Evolutionary conservation across 1,284 basidiomycete genomes (phyloP).

Genomic region (Microbotryum lychnidis-dioicae): DNA sequence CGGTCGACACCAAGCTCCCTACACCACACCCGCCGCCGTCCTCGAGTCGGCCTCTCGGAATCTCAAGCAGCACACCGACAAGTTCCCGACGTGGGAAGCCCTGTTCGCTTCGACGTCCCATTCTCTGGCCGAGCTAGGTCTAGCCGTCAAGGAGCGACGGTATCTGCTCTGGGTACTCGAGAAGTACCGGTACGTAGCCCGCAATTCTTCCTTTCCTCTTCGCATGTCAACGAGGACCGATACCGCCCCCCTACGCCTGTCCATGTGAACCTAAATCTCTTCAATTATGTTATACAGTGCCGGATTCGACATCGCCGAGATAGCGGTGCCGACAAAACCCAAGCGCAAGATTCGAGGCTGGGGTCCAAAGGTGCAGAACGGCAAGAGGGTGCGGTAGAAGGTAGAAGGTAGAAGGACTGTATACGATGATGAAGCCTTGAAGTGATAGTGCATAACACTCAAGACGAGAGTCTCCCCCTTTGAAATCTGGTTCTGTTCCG

Average conservation of each 20-base stretch:
- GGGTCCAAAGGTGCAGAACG: slow-evolving; percentile 24
- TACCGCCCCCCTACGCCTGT: neutral
- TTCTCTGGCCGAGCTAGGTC: slow-evolving; percentile 17
- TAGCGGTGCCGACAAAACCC: slow-evolving; percentile 13
- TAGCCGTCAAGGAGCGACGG: slow-evolving; percentile 16
- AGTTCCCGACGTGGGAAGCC: slow-evolving; percentile 11
- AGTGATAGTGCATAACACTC: too few relatives aligned
- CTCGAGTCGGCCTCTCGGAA: slow-evolving; percentile 10
- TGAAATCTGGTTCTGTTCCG: too few relatives aligned
- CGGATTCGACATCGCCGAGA: slow-evolving; percentile 13
- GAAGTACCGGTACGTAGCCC: slow-evolving; percentile 17
- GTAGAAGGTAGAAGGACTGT: slow-evolving; percentile 1
- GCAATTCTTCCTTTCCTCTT: too few relatives aligned
- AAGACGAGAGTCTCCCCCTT: too few relatives aligned
- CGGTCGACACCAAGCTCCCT: slow-evolving; percentile 8
- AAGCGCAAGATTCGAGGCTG: slow-evolving; percentile 23
- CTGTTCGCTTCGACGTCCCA: slow-evolving; percentile 13
- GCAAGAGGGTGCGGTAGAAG: slow-evolving; percentile 16
- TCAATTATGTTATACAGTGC: slow-evolving; percentile 7
- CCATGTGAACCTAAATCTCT: neutral
- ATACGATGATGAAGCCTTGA: too few relatives aligned
- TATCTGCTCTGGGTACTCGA: slow-evolving; percentile 25
- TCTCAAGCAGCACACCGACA: slow-evolving; percentile 16
- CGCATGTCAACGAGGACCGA: neutral
- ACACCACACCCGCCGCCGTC: slow-evolving; percentile 7